Evolutionary conservation across 1,139 yeast species (phyloP).

Genomic region (Wickerhamiella infanticola): DNA sequence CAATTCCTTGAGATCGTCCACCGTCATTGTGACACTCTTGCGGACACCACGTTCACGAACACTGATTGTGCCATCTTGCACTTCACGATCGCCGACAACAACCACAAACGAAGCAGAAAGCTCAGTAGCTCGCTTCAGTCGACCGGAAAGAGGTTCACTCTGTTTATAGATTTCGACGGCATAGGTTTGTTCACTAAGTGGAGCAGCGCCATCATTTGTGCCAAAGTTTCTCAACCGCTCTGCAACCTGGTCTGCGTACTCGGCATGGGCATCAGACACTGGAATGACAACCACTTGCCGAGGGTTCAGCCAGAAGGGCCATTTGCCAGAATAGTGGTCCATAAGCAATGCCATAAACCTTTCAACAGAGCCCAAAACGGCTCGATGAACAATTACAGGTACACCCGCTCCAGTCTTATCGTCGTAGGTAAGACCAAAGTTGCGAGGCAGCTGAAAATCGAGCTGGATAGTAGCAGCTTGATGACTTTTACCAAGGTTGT

Average conservation of each 20-base stretch:
- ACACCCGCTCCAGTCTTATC: constrained; percentile 9
- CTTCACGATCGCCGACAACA: constrained; percentile 78
- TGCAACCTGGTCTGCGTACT: constrained; percentile 39
- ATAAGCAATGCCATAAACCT: constrained; percentile 80
- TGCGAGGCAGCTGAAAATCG: constrained; percentile 83
- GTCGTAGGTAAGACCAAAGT: constrained; percentile 60
- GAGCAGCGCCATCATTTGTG: constrained; percentile 25
- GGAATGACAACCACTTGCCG: constrained; percentile 83
- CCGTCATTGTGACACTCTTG: constrained; percentile 3
- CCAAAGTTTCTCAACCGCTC: constrained; percentile 22
- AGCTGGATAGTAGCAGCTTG: constrained; percentile 94
- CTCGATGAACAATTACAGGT: constrained; percentile 91
- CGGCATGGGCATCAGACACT: constrained; percentile 43
- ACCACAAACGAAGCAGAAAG: constrained; percentile 70
- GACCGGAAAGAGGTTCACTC: constrained; percentile 61
- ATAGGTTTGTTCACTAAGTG: constrained; percentile 44
- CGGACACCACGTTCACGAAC: constrained; percentile 44
- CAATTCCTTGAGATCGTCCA: constrained; percentile 4
- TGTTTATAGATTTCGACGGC: constrained; percentile 63
- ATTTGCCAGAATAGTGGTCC: constrained; percentile 82
- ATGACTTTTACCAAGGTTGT: constrained; percentile 68
- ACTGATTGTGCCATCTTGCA: constrained; percentile 44
- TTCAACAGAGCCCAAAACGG: constrained; percentile 88
- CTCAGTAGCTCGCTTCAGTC: constrained; percentile 62
- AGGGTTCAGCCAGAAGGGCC: constrained; percentile 99